Percentiles rank a stretch among this genome's conserved stretches.
Evolutionary conservation across 768 basidiomycete genomes (phyloP).

Genomic region (Boletus bicolor): DNA sequence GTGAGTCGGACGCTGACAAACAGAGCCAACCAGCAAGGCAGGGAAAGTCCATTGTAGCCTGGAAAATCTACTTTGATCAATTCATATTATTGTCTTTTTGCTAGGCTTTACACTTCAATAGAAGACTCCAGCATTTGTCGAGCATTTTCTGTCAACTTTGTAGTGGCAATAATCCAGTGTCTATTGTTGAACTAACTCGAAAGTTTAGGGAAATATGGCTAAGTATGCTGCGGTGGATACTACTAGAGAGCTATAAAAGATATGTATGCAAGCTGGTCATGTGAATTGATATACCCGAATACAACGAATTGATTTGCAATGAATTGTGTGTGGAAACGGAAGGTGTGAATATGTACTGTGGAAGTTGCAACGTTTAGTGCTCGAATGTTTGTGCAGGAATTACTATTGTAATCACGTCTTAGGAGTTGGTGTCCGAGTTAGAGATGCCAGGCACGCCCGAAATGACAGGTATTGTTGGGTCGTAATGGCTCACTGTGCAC

Average conservation of each 20-base stretch:
- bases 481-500: conserved; percentile 7
- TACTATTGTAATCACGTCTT: conserved; percentile 7
- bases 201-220: conserved; percentile 1
- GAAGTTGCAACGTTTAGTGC: conserved; percentile 11
- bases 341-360: conserved; percentile 18
- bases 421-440: conserved; percentile 10
- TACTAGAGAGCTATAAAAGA: conserved; percentile 19
- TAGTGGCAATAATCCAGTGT: conserved; percentile 6
- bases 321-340: conserved; percentile 1
- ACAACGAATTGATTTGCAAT: conserved; percentile 13
- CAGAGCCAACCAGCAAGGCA: conserved; percentile 40
- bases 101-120: neutral
- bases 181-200: conserved; percentile 16
- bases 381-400: conserved; percentile 1
- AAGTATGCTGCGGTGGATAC: conserved; percentile 13
- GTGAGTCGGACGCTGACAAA: conserved; percentile 67
- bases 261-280: conserved; percentile 14
- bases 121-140: neutral
- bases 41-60: conserved; percentile 16
- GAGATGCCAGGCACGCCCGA: conserved; percentile 18
- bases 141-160: neutral
- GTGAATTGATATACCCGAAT: conserved; percentile 9
- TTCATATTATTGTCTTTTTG: neutral
- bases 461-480: conserved; percentile 6
- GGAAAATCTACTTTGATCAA: neutral